These are phyloP conservation scores for Tremella fuciformis DNA, from an alignment of 768 basidiomycete species.

Conservation along the genomic window DNA sequence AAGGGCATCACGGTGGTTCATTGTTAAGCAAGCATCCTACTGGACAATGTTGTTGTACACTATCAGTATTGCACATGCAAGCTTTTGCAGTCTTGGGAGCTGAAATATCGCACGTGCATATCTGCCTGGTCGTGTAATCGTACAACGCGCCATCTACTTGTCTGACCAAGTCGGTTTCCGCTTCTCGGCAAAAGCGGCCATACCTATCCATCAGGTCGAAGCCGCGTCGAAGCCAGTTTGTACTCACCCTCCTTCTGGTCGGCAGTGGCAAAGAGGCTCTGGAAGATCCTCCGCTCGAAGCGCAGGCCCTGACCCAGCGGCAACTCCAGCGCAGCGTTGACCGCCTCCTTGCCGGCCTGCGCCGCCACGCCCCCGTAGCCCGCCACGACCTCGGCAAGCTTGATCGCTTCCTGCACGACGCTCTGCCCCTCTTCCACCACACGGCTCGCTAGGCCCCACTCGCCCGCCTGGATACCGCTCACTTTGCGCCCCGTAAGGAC, in stretches of 20 bases:
- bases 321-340: constrained; percentile 85
- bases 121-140: too few species aligned
- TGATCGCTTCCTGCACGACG: constrained; percentile 82
- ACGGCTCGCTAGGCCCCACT: constrained; percentile 82
- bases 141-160: constrained; percentile 43
- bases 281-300: constrained; percentile 86
- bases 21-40: constrained; percentile 53
- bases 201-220: constrained; percentile 59
- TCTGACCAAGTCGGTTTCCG: constrained; percentile 80
- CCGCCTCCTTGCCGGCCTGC: constrained; percentile 84
- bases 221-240: too few species aligned
- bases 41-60: too few species aligned
- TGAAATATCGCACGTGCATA: too few species aligned
- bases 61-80: too few species aligned
- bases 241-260: constrained; percentile 89
- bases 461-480: constrained; percentile 73
- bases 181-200: constrained; percentile 93
- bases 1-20: constrained; percentile 77
- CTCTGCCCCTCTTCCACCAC: constrained; percentile 72
- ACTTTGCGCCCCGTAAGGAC: constrained; percentile 82
- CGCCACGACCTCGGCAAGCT: constrained; percentile 72
- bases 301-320: constrained; percentile 75
- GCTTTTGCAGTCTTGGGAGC: too few species aligned
- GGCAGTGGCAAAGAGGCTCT: constrained; percentile 83
- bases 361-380: constrained; percentile 78